Evolutionary conservation across 768 basidiomycete genomes (phyloP).

Genomic region (Asterophora lycoperdoides): DNA sequence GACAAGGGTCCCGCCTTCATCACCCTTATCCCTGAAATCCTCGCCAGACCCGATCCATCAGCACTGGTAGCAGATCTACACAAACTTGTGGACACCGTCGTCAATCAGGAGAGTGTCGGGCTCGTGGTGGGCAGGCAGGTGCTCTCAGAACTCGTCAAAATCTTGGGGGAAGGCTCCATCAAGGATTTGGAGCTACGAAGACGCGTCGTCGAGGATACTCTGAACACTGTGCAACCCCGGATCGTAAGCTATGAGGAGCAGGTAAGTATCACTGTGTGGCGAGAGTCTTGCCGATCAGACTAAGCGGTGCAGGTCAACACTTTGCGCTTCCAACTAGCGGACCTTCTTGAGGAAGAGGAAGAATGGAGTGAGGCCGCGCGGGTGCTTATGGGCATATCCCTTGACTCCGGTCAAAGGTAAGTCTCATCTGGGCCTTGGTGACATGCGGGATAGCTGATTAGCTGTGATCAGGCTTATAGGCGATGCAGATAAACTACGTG

Average conservation of each 20-base stretch:
- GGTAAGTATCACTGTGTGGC: slow-evolving; percentile 43
- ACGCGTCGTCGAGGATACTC: slow-evolving; percentile 69
- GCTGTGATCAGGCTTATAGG: slow-evolving; percentile 47
- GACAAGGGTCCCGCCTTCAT: slow-evolving; percentile 79
- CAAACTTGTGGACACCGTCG: slow-evolving; percentile 70
- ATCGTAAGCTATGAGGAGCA: slow-evolving; percentile 95
- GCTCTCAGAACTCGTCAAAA: slow-evolving; percentile 77
- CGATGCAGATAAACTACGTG: slow-evolving; percentile 82
- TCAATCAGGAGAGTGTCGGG: slow-evolving; percentile 76
- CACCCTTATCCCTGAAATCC: slow-evolving; percentile 60
- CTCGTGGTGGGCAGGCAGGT: slow-evolving; percentile 88
- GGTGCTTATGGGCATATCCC: slow-evolving; percentile 86
- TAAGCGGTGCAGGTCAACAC: slow-evolving; percentile 59
- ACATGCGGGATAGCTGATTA: slow-evolving; percentile 4
- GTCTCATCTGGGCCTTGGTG: slow-evolving; percentile 15
- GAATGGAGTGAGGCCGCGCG: slow-evolving; percentile 93
- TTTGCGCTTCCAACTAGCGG: slow-evolving; percentile 84
- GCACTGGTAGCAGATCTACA: slow-evolving; percentile 56
- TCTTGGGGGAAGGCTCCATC: slow-evolving; percentile 53
- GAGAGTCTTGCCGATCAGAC: not conserved
- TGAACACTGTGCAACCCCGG: slow-evolving; percentile 66
- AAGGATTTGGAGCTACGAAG: slow-evolving; percentile 57
- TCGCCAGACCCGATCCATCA: slow-evolving; percentile 47
- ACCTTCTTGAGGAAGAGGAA: slow-evolving; percentile 84
- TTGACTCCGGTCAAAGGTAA: slow-evolving; percentile 86